Evolutionary conservation across 2,329 filamentous ascomycete genomes (phyloP), one percentile per base, ranked within the genome.

Genomic region (Botrytis aclada): DNA sequence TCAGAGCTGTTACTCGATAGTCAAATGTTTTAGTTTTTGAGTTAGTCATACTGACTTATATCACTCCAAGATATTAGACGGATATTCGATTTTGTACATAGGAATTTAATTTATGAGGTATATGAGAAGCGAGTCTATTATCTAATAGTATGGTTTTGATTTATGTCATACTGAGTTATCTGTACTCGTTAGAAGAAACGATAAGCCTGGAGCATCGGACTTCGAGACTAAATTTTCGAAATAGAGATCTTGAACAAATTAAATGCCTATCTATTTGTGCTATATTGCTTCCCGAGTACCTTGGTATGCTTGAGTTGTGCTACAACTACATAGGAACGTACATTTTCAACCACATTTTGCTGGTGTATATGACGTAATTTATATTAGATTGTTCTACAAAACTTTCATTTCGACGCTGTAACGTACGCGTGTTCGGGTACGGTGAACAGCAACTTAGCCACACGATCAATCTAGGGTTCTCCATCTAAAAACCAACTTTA

Each of bases 1-100:
- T 65, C 64, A 32, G 70, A 72, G 20, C 43, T 73, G 29, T 69
- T 77, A 61, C 67, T 76, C 43, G 74, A 74, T 71, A 69, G 54
- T 56, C 34, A 66, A 25, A 64, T 74, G 12, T 73, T 73, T 32
- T 71, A 70, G 22, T 32, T 25, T 12, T 32, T 34, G 14, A 25
- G 4, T 41, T 56, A 29, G 18, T 32, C 39, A 16, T 20, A 25
- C 16, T 6, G 41, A 18, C 4, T 67, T 20, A 51, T 29, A 67
- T 41, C 7, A 6, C 4, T 22, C 16, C 9, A 16, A 5, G 14
- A 8, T 0, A 18, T 41, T 56, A 9, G 34, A 32, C 4, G 29
- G 9, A 41, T 32, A 29, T 43, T 4, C 32, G 10, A 56, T 32
- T 56, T 67, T 56, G 18, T 56, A 56, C 2, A 67, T 67, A 39